Evolutionary conservation across 129 eudicot species (phyloP).

Genomic region (Flaveria robusta): DNA sequence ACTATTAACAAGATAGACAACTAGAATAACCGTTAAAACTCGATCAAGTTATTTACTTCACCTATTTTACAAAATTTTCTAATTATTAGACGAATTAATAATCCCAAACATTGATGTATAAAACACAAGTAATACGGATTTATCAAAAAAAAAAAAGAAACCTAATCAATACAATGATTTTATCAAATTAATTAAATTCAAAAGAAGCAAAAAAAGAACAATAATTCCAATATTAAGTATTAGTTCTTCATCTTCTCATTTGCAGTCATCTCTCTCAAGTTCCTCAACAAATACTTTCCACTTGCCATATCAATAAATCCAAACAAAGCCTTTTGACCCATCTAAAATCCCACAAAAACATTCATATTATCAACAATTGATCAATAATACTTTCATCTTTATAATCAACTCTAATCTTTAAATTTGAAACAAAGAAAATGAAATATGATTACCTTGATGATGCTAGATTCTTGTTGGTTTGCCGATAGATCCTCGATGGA

Average conservation of each 20-base stretch:
- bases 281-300: slow-evolving; percentile 67
- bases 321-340: slow-evolving; percentile 51
- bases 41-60: no score
- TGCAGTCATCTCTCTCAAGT: slow-evolving; percentile 35
- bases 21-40: no score
- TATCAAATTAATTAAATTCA: background rate
- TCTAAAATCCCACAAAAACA: slow-evolving; percentile 33
- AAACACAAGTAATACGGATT: background rate
- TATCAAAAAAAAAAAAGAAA: background rate
- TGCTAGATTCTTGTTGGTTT: slow-evolving; percentile 24
- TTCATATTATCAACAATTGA: background rate
- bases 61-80: no score
- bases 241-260: slow-evolving; percentile 27
- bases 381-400: background rate
- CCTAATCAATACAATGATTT: background rate
- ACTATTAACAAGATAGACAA: no score
- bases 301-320: slow-evolving; percentile 66
- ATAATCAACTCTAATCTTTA: background rate
- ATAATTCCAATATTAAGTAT: background rate
- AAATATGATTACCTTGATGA: slow-evolving; percentile 33
- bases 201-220: background rate
- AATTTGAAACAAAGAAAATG: background rate
- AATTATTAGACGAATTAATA: no score
- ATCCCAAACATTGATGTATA: background rate
- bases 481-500: slow-evolving; percentile 20